Evolutionary conservation across 2,329 filamentous ascomycete genomes (phyloP), one percentile per base, ranked within the genome.

Genomic region (Neobulgaria alba): DNA sequence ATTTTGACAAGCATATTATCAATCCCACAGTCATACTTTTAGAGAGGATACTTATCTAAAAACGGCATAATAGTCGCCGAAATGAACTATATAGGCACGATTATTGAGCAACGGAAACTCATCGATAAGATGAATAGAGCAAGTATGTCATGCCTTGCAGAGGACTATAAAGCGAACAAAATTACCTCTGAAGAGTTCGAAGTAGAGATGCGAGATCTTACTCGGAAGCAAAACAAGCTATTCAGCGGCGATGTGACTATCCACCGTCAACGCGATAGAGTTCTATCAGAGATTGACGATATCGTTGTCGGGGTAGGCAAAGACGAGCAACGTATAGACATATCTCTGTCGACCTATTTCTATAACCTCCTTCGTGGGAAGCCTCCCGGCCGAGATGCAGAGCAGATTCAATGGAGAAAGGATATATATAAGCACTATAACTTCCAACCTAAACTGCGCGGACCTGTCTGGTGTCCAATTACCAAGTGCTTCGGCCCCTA

Each of bases 361-460:
- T 34, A 34, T 34, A 34, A 34, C 32, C 32, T 34, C 32, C 32
- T 34, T 34, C 32, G 32, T 34, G 32, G 32, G 32, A 34, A 34
- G n/a, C 32, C 32, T 4, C 32, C 32, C 18, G 32, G 32, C 18
- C 32, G 32, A 34, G 32, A 34, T 34, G 32, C 4, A 10, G 32
- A 34, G 32, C 32, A 5, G n/a, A 34, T 15, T 5, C 32, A 34
- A 10, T 34, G 32, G 32, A 34, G 32, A 34, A 16, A 34, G 32
- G 32, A 34, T 34, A 12, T 34, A 34, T 34, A 34, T 15, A 34
- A 34, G 32, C n/a, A 34, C 32, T 34, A 34, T 34, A n/a, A n/a
- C n/a, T n/a, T n/a, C n/a, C n/a, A n/a, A n/a, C n/a, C n/a, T n/a
- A n/a, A n/a, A n/a, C n/a, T n/a, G n/a, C n/a, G n/a, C n/a, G n/a